Base-by-base conservation (phyloP, 257 asterid genomes). In the Lavandula angustifolia region DNA sequence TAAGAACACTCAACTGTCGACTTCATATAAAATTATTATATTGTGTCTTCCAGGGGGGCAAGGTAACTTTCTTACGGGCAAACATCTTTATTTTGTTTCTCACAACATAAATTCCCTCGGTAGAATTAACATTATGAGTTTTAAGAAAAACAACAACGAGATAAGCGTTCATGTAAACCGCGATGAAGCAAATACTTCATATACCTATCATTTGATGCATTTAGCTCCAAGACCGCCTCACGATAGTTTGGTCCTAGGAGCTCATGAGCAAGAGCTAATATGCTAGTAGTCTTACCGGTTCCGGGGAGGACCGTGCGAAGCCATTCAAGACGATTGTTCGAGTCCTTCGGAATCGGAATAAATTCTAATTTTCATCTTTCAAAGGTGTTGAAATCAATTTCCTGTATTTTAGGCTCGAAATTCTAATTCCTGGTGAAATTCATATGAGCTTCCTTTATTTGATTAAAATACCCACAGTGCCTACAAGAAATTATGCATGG, bases 51-150 rank as follows among this genome's bases (percentile, higher is more conserved):
- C 97, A 35, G 92, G 89, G 89, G 7, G 95, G 95, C 48, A 94
- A 78, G 4, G 99, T 94, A 46, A 87, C 95, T 66, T 90, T 90
- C 84, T 85, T 87, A 85, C 85, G 97, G 40, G 99, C 95, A 81
- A 94, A 94, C 97, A 90, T 94, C 85, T 94, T 94, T 74, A 94
- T 90, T 76, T 90, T 90, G 81, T 94, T 94, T 76, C 99, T 87
- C 73, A 90, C 96, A 35, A 90, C 96, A 79, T 94, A 97, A 57
- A 94, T 94, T 40, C 97, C 99, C 74, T 97, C 89, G 80, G 52
- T 70, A 32, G 76, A 61, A 65, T 48, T 41, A 63, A 57, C 11
- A 55, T 63, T 22, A 63, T 41, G 33, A 27, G 16, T 7, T 44
- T 60, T 60, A 71, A n/a, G 66, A 37, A 54, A 61, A 22, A 33